Percentiles rank a stretch among this genome's conserved stretches.
These are phyloP conservation scores for Camptophora hylomeconis DNA, from an alignment of 2,329 filamentous ascomycete species.

Conservation along the genomic window DNA sequence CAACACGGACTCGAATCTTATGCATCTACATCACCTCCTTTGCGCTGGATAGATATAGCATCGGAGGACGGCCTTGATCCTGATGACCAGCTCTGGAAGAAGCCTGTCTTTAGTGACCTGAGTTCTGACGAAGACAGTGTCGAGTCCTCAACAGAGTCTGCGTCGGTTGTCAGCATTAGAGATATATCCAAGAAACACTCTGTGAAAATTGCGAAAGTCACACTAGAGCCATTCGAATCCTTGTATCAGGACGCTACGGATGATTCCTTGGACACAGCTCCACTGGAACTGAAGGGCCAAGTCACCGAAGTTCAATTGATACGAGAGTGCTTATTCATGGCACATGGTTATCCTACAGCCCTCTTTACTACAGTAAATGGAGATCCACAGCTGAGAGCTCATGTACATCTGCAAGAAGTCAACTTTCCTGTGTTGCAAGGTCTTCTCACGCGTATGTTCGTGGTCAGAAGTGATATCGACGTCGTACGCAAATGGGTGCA, in stretches of 20 bases:
- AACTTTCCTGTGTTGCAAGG: conserved; percentile 4
- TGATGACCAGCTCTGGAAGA: conserved; percentile 56
- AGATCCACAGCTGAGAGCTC: conserved; percentile 24
- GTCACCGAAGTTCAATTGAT: conserved; percentile 62
- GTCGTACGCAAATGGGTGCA: conserved; percentile 9
- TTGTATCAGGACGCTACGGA: conserved; percentile 9
- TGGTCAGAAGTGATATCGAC: conserved; percentile 1
- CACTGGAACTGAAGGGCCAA: conserved; percentile 14
- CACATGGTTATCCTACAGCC: conserved; percentile 63
- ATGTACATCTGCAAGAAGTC: conserved; percentile 20
- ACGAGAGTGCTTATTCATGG: conserved; percentile 73
- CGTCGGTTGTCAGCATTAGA: too few relatives aligned
- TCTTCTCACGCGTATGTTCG: conserved; percentile 1
- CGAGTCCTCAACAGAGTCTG: too few relatives aligned
- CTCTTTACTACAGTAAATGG: conserved; percentile 43
- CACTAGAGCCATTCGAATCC: too few relatives aligned
- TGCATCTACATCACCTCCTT: conserved; percentile 30
- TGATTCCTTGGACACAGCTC: too few relatives aligned
- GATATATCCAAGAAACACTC: too few relatives aligned
- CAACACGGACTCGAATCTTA: conserved; percentile 43
- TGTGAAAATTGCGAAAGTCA: too few relatives aligned
- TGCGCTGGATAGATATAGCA: conserved; percentile 72
- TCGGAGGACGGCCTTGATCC: conserved; percentile 60
- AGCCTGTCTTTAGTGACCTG: conserved; percentile 51
- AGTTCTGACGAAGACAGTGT: conserved; percentile 34